Base-by-base conservation (phyloP, 345 rosid species). In the Hevea brasiliensis region DNA sequence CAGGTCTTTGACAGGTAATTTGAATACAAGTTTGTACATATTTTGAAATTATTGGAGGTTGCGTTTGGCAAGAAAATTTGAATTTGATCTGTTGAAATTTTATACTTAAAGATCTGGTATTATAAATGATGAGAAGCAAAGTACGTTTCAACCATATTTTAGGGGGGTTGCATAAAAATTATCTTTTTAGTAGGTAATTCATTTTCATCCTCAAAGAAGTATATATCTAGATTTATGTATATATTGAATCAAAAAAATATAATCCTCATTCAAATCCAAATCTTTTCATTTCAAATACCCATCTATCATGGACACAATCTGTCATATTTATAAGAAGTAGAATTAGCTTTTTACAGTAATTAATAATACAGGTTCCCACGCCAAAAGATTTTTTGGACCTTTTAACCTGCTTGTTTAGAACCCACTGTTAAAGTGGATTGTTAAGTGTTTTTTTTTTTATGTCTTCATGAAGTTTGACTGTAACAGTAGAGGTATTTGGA, bases 1-100 rank as follows among this genome's bases (percentile, higher is more conserved):
- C 81, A 79, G 94, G 83, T 89, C 94, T 66, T 77, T 94, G 79
- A 91, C 98, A 75, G 94, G 98, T 87, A 78, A 74, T 60, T 65
- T 78, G 5, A 72, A 27, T 60, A 4, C 24, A 26, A 63, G 8
- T 55, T 64, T 45, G 21, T 68, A 21, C 17, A 71, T 26, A 45
- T 54, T 44, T 18, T 55, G 18, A 13, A 1, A 26, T 24, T 65
- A 45, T 65, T 20, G 23, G 55, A 45, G 69, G 11, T 26, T 26
- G 18, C 48, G 20, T 10, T n/a, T 44, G 18, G 9, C 53, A 23
- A 10, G 53, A 64, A 21, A 12, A 1, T 32, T 32, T 41, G 35
- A 44, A 42, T 11, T 63, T 7, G 47, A 13, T 45, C 24, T 23
- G 20, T 13, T 26, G 4, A 45, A 13, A 45, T 44, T 24, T 37